Base-by-base conservation (phyloP, 768 basidiomycete genomes). In the Amyloporia xantha region DNA sequence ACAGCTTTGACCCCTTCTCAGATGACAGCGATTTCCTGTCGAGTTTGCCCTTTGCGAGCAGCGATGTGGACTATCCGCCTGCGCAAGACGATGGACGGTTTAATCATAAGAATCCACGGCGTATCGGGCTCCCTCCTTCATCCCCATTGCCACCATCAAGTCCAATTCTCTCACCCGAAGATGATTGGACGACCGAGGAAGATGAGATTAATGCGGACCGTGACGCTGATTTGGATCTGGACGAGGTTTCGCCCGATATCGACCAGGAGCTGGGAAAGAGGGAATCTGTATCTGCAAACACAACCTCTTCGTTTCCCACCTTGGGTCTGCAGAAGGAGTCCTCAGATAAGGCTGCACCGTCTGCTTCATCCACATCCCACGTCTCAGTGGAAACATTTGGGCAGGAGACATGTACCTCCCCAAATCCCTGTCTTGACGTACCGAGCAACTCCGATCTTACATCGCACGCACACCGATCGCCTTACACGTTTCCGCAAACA, bases 41-140 rank as follows among this genome's bases (percentile, higher is more conserved):
- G 15, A 76, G 76, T 2, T 59, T 75, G 27, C 74, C 75, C 2
- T 63, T 71, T 17, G 71, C 72, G 25, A 75, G 74, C 54, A 77
- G 73, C 55, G 75, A 79, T 44, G 61, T 66, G 7, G 41, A 55
- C 5, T 28, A 46, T 28, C 47, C 45, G 2, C 39, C 49, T 1
- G 41, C 55, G 11, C 52, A 49, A 3, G 53, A 48, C 20, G 48
- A 54, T 12, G 30, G 46, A 12, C 11, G 11, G 23, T 27, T 12
- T 39, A 40, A 30, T 17, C 35, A 21, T 36, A 39, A 26, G 35
- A 33, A 49, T 27, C 41, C 54, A 19, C 63, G 62, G 60, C 54
- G 58, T 5, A 58, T 47, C 4, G 50, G 53, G 1, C 57, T 66
- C n/a, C 62, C 63, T 0, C 64, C 62, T 6, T 66, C 64, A 7